Evolutionary conservation across 306 rosid genomes (phyloP), one percentile per base, ranked within the genome.

Genomic region (Potentilla sterilis): DNA sequence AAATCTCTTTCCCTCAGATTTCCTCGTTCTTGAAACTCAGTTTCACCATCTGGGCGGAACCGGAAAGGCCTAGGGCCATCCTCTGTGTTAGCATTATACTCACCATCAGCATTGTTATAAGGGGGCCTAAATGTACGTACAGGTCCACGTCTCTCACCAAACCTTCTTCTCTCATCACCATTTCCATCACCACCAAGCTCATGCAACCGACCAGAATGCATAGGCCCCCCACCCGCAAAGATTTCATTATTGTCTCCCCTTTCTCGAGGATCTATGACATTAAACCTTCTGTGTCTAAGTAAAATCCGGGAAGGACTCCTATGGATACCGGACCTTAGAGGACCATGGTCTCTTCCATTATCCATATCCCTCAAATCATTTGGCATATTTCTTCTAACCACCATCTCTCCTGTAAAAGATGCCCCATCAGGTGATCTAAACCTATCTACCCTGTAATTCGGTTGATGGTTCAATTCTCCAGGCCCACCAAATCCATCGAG

Each of bases 401-500:
- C 88, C 81, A 86, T 85, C 66, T 88, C 89, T 52, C 88, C 85
- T 4, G 81, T 62, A 61, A 90, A 90, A 81, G 84, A 86, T 38
- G 87, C 88, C 37, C 89, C 90, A 35, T 91, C 92, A 7, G 96
- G 98, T 54, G 95, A 90, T 83, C 96, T 92, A 90, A 94, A 86
- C 78, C 91, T 86, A 70, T 88, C 89, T 84, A 77, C 80, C 77
- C 93, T 79, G 84, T 83, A 92, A 74, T 87, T 67, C 4, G 92
- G 87, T 6, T 83, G 90, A 75, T 84, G 90, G 40, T 69, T 77
- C 67, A 87, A 28, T 67, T 86, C 95, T 68, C 88, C 86, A 79
- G 84, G 94, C 42, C 93, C 92, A 70, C 85, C 85, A 87, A 90
- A 94, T 37, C 88, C 88, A 42, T 91, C 88, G 5, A 91, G 91